phyloP scores from a whole-genome alignment of 139 green algal genomes.

The Chlorella sp. region DNA sequence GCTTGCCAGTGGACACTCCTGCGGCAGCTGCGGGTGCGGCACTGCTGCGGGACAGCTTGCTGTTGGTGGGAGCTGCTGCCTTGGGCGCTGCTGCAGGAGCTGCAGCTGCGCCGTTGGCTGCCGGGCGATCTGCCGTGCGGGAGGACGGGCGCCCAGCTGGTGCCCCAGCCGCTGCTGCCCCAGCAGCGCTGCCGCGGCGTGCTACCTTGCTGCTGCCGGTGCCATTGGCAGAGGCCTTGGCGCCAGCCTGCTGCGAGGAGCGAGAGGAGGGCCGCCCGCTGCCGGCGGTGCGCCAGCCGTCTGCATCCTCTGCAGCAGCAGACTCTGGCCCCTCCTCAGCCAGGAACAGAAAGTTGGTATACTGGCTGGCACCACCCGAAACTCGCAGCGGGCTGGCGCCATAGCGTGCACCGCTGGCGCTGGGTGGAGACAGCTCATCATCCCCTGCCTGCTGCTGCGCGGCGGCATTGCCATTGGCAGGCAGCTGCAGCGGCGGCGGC shows the following conservation, averaged over 20 bases:
- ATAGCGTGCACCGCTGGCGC: not conserved
- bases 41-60: not conserved
- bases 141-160: not conserved
- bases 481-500: not conserved
- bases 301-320: not conserved
- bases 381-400: not conserved
- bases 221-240: not conserved
- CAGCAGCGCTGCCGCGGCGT: too few relatives aligned
- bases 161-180: not conserved
- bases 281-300: conserved; percentile 1
- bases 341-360: conserved; percentile 21
- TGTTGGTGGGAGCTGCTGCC: not conserved
- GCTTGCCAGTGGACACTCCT: not conserved
- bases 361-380: not conserved
- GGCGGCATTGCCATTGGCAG: not conserved
- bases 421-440: not conserved
- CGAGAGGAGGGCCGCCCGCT: conserved; percentile 6
- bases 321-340: not conserved
- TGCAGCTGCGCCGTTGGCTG: not conserved
- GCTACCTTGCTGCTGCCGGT: not conserved
- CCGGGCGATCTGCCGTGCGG: not conserved
- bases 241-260: not conserved
- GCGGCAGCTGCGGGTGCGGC: not conserved
- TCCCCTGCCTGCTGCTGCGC: not conserved
- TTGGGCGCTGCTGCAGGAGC: not conserved